These are phyloP conservation scores for Colletotrichum phormii DNA, from an alignment of 2,329 filamentous ascomycete genomes.

Conservation along the genomic window DNA sequence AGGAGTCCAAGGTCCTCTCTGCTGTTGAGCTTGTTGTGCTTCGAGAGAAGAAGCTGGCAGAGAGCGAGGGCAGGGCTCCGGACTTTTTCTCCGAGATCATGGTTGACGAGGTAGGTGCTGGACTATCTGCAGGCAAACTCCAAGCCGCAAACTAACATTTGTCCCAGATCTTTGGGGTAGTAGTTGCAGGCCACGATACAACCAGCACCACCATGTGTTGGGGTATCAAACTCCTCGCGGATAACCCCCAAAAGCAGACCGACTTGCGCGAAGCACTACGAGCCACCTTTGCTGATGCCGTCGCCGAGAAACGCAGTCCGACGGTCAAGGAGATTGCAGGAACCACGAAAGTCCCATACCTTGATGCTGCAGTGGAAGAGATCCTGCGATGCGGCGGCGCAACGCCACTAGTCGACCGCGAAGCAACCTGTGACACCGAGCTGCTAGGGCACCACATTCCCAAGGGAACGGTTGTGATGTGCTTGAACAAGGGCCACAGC, in stretches of 20 bases:
- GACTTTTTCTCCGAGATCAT: constrained; percentile 22
- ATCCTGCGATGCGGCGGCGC: constrained; percentile 46
- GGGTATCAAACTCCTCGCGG: constrained; percentile 41
- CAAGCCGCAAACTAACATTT: background rate
- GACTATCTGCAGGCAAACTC: background rate
- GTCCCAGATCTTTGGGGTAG: constrained; percentile 41
- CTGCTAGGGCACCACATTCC: constrained; percentile 49
- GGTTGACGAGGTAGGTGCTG: constrained; percentile 22
- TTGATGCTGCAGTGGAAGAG: constrained; percentile 53
- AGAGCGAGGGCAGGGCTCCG: constrained; percentile 31
- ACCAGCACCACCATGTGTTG: constrained; percentile 44
- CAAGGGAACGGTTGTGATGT: constrained; percentile 47
- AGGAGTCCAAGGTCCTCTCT: constrained; percentile 24
- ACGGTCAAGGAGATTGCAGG: constrained; percentile 44
- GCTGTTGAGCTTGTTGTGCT: constrained; percentile 35
- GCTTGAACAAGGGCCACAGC: constrained; percentile 43
- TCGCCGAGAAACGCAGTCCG: constrained; percentile 41
- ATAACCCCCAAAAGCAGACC: constrained; percentile 14
- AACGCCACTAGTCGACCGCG: constrained; percentile 45
- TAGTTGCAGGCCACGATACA: constrained; percentile 46
- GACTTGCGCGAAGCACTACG: constrained; percentile 21
- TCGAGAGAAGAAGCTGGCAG: constrained; percentile 31
- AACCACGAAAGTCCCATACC: constrained; percentile 43
- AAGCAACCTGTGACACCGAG: constrained; percentile 45
- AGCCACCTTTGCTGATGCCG: constrained; percentile 31